Base-by-base conservation (phyloP, 2,329 filamentous ascomycete species). In the Pseudopithomyces maydicus region DNA sequence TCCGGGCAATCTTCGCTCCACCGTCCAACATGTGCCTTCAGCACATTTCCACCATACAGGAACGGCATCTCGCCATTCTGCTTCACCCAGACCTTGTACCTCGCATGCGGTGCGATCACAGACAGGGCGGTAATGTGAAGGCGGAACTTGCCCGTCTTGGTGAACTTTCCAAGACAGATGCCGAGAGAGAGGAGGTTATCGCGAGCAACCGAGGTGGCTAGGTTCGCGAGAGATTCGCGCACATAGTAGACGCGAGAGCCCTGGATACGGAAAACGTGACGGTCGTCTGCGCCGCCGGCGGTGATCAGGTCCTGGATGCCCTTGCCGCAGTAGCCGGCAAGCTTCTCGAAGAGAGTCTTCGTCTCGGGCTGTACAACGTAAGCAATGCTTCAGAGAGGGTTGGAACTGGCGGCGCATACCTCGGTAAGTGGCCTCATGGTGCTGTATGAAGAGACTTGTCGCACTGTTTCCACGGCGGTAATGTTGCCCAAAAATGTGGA, bases 41-140 rank as follows among this genome's bases (percentile, higher is more conserved):
- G 86, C 51, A 96, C 84, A 77, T 98, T 93, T 55, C 91, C 91
- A 52, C 95, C 95, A 78, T 98, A 99, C 45, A 99, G 80, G 76
- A 96, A 98, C 1, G 95, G 94, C 92, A 97, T 97, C 72, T 96
- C 93, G 65, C 95, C 95, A 78, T 98, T 98, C 57, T 88, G 85
- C 79, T 96, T 96, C 66, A 99, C 89, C 92, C 93, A 98, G 67
- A 98, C 88, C 86, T 98, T 98, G 80, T 97, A 96, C 57, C 95
- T 84, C 43, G 94, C 94, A 76, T 97, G 92, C 64, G 91, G 89
- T 55, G 93, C 90, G 64, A 99, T 89, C 62, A 97, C 86, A 62
- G 92, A 90, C 56, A 99, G 83, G n/a, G 85, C 90, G 1, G 94
- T 98, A 73, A 98, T 91, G 80, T 97, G 93, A 54, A 99, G 83